Percentiles rank a stretch among this genome's conserved stretches.
Evolutionary conservation across 192 early-diverging fungal species (phyloP).

Genomic region (Linderina pennispora): DNA sequence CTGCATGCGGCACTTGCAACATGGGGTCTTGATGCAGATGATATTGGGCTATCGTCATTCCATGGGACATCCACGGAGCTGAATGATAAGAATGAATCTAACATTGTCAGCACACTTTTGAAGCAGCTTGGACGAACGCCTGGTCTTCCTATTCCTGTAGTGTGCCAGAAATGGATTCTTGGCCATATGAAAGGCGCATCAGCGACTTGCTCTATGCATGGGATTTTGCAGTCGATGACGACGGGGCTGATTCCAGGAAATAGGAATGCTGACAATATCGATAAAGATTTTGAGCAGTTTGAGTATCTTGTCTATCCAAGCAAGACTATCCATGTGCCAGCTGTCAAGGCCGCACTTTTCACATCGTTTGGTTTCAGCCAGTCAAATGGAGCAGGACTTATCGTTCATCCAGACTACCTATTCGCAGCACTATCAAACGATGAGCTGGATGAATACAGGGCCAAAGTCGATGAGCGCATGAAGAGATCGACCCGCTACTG

Average conservation of each 20-base stretch:
- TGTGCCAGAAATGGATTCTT: not conserved
- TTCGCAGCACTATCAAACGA: slow-evolving; percentile 61
- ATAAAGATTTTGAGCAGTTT: slow-evolving; percentile 59
- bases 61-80: not conserved
- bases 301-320: slow-evolving; percentile 77
- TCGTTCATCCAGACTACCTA: slow-evolving; percentile 81
- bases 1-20: slow-evolving; percentile 12
- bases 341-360: slow-evolving; percentile 78
- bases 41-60: not conserved
- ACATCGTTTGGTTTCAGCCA: slow-evolving; percentile 90
- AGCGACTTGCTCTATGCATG: not conserved
- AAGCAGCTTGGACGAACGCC: not conserved
- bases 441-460: slow-evolving; percentile 61
- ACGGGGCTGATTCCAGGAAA: not conserved
- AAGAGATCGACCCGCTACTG: slow-evolving; percentile 17
- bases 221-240: not conserved
- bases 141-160: not conserved
- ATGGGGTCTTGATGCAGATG: not conserved
- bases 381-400: slow-evolving; percentile 74
- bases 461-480: slow-evolving; percentile 57
- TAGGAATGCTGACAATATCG: not conserved
- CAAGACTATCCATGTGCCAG: slow-evolving; percentile 75
- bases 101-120: not conserved
- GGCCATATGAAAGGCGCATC: not conserved
- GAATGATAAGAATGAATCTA: not conserved